Evolutionary conservation across 495 filamentous ascomycete species (phyloP).

Genomic region (Aspergillus incahuasiensis): DNA sequence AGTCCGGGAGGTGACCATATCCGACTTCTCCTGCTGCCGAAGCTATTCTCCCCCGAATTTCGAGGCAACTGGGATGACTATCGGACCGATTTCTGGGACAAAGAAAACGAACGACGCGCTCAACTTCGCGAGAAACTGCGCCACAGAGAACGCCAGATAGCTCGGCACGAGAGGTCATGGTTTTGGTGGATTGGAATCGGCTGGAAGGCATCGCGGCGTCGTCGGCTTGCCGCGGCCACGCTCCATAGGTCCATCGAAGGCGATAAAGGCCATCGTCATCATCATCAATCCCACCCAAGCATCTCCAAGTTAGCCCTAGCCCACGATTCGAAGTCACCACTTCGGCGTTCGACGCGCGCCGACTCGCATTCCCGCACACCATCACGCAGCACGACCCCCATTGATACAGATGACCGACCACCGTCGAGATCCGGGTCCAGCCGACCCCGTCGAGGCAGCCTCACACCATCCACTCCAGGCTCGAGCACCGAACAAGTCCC

Average conservation of each 20-base stretch:
- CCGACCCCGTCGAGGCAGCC: conserved; percentile 36
- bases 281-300: conserved; percentile 31
- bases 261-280: conserved; percentile 22
- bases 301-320: conserved; percentile 28
- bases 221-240: conserved; percentile 30
- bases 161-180: conserved; percentile 69
- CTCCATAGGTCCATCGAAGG: conserved; percentile 25
- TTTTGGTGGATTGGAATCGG: conserved; percentile 65
- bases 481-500: conserved; percentile 28
- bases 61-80: conserved; percentile 97
- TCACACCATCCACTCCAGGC: conserved; percentile 15
- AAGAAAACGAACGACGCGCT: conserved; percentile 84
- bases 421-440: conserved; percentile 33
- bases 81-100: conserved; percentile 91
- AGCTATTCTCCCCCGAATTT: conserved; percentile 91
- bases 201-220: conserved; percentile 56
- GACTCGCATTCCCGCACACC: conserved; percentile 45
- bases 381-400: conserved; percentile 48
- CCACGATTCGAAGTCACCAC: conserved; percentile 32
- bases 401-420: conserved; percentile 35
- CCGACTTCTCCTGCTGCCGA: conserved; percentile 84
- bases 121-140: conserved; percentile 64
- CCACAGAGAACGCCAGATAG: conserved; percentile 58
- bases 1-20: conserved; percentile 85
- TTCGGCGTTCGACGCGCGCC: conserved; percentile 37